Percentiles rank a stretch among this genome's conserved stretches.
phyloP scores from a whole-genome alignment of 495 filamentous ascomycete species.

The Aspergillus hancockii region DNA sequence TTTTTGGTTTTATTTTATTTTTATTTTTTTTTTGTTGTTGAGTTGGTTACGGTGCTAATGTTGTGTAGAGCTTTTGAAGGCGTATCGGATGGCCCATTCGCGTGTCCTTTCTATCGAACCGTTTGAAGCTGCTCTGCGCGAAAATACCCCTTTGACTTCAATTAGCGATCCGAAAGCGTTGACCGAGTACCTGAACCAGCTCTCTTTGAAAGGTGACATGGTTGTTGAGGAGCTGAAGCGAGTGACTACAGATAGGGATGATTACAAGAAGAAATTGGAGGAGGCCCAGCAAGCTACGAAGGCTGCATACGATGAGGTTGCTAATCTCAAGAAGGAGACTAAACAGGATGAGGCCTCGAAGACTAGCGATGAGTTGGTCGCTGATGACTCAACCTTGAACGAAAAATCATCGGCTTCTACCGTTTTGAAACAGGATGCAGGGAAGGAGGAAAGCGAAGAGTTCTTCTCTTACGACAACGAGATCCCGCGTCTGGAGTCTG shows the following conservation, averaged over 20 bases:
- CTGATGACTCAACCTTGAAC: conserved; percentile 22
- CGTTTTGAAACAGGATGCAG: conserved; percentile 11
- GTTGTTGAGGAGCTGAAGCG: conserved; percentile 90
- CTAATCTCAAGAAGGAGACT: conserved; percentile 46
- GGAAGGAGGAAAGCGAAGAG: conserved; percentile 62
- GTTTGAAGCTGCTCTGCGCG: conserved; percentile 86
- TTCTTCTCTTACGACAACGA: conserved; percentile 89
- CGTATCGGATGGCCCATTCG: conserved; percentile 87
- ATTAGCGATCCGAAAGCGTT: conserved; percentile 83
- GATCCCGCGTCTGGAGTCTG: conserved; percentile 63
- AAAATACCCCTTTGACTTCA: conserved; percentile 86
- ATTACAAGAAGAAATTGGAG: conserved; percentile 71
- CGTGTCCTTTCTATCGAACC: conserved; percentile 82
- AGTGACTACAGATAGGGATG: conserved; percentile 77
- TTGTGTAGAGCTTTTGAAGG: conserved; percentile 75
- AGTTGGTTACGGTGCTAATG: background rate
- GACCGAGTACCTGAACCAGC: conserved; percentile 90
- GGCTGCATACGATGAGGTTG: conserved; percentile 54
- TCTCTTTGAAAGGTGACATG: conserved; percentile 84
- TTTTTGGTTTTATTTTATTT: too few relatives aligned
- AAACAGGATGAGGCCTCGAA: conserved; percentile 23
- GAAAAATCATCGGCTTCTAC: conserved; percentile 19
- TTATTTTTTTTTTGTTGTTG: too few relatives aligned
- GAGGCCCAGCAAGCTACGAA: conserved; percentile 66
- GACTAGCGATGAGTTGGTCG: conserved; percentile 25